Conservation (phyloP, 495 filamentous ascomycete genomes). For the Neurospora sp. region DNA sequence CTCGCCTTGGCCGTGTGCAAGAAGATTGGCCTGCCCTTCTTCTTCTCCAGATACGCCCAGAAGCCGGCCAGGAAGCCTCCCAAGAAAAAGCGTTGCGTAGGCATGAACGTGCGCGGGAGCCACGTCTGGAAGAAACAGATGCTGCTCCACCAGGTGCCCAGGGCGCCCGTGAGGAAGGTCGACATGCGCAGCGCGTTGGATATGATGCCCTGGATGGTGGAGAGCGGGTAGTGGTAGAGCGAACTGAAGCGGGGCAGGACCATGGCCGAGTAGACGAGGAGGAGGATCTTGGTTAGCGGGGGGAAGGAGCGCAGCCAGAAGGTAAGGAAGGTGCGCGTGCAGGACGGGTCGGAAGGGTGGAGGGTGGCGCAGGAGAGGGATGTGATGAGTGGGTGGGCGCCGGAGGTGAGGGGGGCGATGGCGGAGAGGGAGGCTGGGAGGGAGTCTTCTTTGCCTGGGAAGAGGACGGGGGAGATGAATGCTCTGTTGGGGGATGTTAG, state of each 20-base stretch:
- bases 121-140: slow-evolving; percentile 77
- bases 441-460: slow-evolving; percentile 53
- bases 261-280: slow-evolving; percentile 57
- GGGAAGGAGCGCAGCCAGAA: slow-evolving; percentile 78
- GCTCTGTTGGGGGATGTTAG: slow-evolving; percentile 33
- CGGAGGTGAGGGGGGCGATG: slow-evolving; percentile 68
- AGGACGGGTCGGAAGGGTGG: slow-evolving; percentile 83
- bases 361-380: slow-evolving; percentile 81
- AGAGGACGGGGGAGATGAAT: slow-evolving; percentile 80
- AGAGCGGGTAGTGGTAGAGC: slow-evolving; percentile 55
- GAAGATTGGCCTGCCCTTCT: slow-evolving; percentile 51
- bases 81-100: slow-evolving; percentile 76
- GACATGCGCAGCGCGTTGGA: slow-evolving; percentile 55
- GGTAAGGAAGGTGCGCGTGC: slow-evolving; percentile 71
- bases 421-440: slow-evolving; percentile 54
- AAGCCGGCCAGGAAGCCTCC: slow-evolving; percentile 76
- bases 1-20: slow-evolving; percentile 63
- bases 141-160: slow-evolving; percentile 75
- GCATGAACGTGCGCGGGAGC: slow-evolving; percentile 63
- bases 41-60: slow-evolving; percentile 63
- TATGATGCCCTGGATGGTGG: slow-evolving; percentile 52
- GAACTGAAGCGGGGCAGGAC: slow-evolving; percentile 52
- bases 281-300: slow-evolving; percentile 62
- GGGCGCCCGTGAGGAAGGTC: slow-evolving; percentile 62
- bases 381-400: slow-evolving; percentile 75